Base-by-base conservation (phyloP, 2,329 filamentous ascomycete species). In the Drechslerella coelobrocha region DNA sequence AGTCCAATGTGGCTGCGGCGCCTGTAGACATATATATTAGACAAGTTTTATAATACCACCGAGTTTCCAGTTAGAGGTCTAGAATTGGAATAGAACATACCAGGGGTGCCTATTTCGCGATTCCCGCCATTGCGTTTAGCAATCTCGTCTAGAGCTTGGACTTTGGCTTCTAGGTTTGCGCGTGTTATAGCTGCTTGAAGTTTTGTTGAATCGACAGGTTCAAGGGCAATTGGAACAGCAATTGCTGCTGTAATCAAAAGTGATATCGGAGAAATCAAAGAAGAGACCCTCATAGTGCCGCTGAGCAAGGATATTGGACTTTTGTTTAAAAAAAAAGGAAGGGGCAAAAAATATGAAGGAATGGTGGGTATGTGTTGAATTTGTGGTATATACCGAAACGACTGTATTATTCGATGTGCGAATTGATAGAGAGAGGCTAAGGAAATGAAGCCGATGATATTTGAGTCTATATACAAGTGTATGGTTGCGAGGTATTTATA, bases 81-180 rank as follows among this genome's bases (percentile, higher is more conserved):
- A 62, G 83, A 76, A 73, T 8, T 4, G 77, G 83, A 76, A 7
- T 82, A 79, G 57, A 82, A 79, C 2, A 82, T 83, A 51, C 82
- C 81, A 24, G 74, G 76, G 61, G 79, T 77, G 50, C 80, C 81
- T 50, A 82, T 81, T 51, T 77, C 80, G 23, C 81, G 81, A 74
- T 79, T 81, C 43, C 79, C 78, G 61, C 81, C 77, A 23, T 80
- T 76, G n/a, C n/a, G 29, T 12, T 66, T 37, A 17, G 82, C 81
- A 50, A 83, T 77, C 72, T 79, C 78, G 73, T 82, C 79, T 1
- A 83, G 79, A 75, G 79, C 80, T 73, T 82, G 77, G 7, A 81
- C 79, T 27, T 80, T 81, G 2, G 77, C 77, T 29, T 82, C 76
- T 21, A 83, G 79, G 60, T 78, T 77, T 26, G 80, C 76, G 73